These are phyloP conservation scores for Torulaspora franciscae DNA, from an alignment of 805 yeast species.

Conservation along the genomic window DNA sequence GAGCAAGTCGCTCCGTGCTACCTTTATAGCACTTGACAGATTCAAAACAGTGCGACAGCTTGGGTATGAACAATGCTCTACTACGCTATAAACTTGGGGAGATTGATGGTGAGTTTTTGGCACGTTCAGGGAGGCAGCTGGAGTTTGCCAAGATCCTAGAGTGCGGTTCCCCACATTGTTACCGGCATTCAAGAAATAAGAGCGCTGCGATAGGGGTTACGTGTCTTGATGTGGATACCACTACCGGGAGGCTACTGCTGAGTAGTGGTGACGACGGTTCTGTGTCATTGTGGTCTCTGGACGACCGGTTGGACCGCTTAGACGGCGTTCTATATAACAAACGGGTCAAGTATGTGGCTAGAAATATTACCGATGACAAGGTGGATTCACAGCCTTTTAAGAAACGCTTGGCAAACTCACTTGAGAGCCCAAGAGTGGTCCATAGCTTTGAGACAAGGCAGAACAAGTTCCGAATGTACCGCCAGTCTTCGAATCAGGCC, in stretches of 20 bases:
- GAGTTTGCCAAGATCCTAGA: constrained; percentile 26
- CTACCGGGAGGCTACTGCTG: constrained; percentile 18
- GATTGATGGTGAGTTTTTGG: constrained; percentile 12
- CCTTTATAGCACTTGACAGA: not conserved
- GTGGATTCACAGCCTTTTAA: constrained; percentile 2
- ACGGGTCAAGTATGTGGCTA: constrained; percentile 23
- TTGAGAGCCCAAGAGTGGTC: constrained; percentile 10
- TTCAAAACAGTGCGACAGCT: not conserved
- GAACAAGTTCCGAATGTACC: constrained; percentile 23
- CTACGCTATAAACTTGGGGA: constrained; percentile 16
- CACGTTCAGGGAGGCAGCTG: constrained; percentile 8
- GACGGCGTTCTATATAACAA: constrained; percentile 28
- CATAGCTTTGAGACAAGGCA: constrained; percentile 22
- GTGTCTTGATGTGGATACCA: constrained; percentile 22
- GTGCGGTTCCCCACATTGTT: constrained; percentile 11
- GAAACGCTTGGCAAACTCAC: constrained; percentile 2
- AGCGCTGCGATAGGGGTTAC: constrained; percentile 10
- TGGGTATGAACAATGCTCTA: constrained; percentile 10
- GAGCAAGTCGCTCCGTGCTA: not conserved
- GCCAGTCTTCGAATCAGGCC: constrained; percentile 15
- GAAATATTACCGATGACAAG: not conserved
- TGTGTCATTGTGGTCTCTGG: constrained; percentile 33
- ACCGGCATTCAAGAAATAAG: constrained; percentile 9
- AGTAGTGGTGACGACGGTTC: constrained; percentile 35
- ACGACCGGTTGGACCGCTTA: constrained; percentile 16